Percentiles rank a stretch among this genome's conserved stretches.
phyloP scores from a whole-genome alignment of 1,284 basidiomycete genomes.

The Mycosarcoma maydis region DNA sequence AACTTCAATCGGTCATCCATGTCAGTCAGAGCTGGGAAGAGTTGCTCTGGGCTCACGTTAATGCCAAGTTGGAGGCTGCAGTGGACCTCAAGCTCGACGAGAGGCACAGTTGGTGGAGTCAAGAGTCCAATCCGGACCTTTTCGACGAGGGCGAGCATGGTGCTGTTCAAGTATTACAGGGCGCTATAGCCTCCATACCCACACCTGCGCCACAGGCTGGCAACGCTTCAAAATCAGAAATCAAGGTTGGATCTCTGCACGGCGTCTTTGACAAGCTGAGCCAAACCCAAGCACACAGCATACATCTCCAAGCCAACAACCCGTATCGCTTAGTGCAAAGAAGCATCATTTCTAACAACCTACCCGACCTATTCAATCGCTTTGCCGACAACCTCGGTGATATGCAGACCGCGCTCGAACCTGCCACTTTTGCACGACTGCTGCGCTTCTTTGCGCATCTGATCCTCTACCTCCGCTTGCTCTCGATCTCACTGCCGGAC shows the following conservation, averaged over 20 bases:
- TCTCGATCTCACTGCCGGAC: conserved; percentile 71
- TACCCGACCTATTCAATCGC: conserved; percentile 68
- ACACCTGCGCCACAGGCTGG: conserved; percentile 4
- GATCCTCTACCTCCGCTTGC: conserved; percentile 87
- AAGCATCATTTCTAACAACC: conserved; percentile 81
- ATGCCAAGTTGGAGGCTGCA: conserved; percentile 83
- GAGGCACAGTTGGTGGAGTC: conserved; percentile 68
- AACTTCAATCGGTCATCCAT: conserved; percentile 77
- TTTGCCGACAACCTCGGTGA: conserved; percentile 55
- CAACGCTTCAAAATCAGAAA: conserved; percentile 6
- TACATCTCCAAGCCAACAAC: conserved; percentile 72
- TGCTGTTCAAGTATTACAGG: conserved; percentile 44
- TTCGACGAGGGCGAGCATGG: conserved; percentile 49
- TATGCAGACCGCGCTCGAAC: conserved; percentile 46
- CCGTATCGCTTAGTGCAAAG: conserved; percentile 87
- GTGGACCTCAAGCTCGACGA: conserved; percentile 71
- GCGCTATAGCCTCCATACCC: conserved; percentile 11
- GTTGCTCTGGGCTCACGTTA: conserved; percentile 90
- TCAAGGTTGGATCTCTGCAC: conserved; percentile 32
- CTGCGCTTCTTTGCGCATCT: conserved; percentile 92
- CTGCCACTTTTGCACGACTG: conserved; percentile 66
- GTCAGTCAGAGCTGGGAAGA: conserved; percentile 89
- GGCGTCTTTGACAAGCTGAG: conserved; percentile 59
- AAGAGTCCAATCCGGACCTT: conserved; percentile 39
- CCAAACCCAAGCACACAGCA: conserved; percentile 52